Percentiles rank a stretch among this genome's conserved stretches.
These are phyloP conservation scores for Aspergillus caelatus DNA, from an alignment of 2,329 filamentous ascomycete species.

Conservation along the genomic window DNA sequence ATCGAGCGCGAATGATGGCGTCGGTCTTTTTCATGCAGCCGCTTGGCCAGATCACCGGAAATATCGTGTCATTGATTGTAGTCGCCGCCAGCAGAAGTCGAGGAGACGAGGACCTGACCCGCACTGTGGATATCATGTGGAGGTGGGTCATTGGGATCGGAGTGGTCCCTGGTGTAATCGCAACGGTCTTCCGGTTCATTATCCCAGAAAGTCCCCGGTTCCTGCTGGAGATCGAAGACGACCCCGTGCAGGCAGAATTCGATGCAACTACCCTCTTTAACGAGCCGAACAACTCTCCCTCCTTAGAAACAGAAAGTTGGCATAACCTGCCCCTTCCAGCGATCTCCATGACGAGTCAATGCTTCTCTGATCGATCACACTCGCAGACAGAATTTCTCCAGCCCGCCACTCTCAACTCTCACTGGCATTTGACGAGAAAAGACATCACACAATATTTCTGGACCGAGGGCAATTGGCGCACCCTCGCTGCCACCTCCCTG, in stretches of 20 bases:
- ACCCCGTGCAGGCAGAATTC: constrained; percentile 60
- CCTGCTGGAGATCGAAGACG: constrained; percentile 66
- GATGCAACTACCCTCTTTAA: constrained; percentile 64
- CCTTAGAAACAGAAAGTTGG: constrained; percentile 33
- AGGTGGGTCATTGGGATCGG: constrained; percentile 68
- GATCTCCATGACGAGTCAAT: constrained; percentile 30
- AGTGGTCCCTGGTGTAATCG: constrained; percentile 64
- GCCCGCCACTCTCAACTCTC: constrained; percentile 44
- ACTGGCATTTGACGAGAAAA: constrained; percentile 41
- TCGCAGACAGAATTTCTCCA: constrained; percentile 30
- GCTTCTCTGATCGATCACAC: constrained; percentile 24
- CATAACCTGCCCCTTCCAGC: constrained; percentile 26
- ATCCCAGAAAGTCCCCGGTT: constrained; percentile 69
- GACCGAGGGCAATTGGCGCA: constrained; percentile 47
- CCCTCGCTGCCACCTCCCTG: constrained; percentile 49
- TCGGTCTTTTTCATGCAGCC: constrained; percentile 72
- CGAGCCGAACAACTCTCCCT: constrained; percentile 26
- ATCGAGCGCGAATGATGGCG: constrained; percentile 69
- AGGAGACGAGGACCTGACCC: constrained; percentile 30
- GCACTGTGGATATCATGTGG: constrained; percentile 64
- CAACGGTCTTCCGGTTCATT: constrained; percentile 68
- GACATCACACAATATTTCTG: constrained; percentile 48
- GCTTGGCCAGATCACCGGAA: constrained; percentile 66
- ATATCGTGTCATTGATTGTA: constrained; percentile 60
- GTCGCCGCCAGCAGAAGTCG: constrained; percentile 34